Evolutionary conservation across 139 green algal genomes (phyloP).

Genomic region (Coccomyxa sp.): DNA sequence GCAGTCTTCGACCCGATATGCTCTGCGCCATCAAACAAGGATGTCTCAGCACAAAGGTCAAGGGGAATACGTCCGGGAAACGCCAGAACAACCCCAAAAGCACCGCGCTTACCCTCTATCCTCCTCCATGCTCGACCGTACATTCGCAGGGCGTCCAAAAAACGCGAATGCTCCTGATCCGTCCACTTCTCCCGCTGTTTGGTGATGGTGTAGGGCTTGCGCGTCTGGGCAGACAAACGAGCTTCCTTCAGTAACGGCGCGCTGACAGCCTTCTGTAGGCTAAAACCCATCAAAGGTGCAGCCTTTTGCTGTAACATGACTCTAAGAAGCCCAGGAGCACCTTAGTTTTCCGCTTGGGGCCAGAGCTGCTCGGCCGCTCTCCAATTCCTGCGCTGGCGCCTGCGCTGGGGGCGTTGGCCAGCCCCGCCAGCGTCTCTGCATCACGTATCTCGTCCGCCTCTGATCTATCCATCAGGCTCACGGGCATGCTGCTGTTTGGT

Average conservation of each 20-base stretch:
- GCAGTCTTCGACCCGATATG: conserved; percentile 91
- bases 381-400: not conserved
- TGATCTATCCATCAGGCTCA: no score
- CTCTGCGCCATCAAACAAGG: conserved; percentile 45
- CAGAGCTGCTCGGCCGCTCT: not conserved
- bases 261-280: no score
- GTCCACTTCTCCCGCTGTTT: conserved; percentile 82
- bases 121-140: conserved; percentile 69
- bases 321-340: not conserved
- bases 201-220: conserved; percentile 80
- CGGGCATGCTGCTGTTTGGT: no score
- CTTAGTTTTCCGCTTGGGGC: not conserved
- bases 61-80: not conserved
- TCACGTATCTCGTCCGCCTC: not conserved
- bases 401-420: not conserved
- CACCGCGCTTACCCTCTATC: conserved; percentile 49
- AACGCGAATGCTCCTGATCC: conserved; percentile 82
- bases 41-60: not conserved
- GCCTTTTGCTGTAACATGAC: no score
- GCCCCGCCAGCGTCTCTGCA: not conserved
- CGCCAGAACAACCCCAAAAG: not conserved
- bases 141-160: conserved; percentile 82
- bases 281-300: no score
- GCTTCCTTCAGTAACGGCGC: no score
- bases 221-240: conserved; percentile 24